These are phyloP conservation scores for Desmodesmus armatus DNA, from an alignment of 139 green algal species.

Conservation along the genomic window DNA sequence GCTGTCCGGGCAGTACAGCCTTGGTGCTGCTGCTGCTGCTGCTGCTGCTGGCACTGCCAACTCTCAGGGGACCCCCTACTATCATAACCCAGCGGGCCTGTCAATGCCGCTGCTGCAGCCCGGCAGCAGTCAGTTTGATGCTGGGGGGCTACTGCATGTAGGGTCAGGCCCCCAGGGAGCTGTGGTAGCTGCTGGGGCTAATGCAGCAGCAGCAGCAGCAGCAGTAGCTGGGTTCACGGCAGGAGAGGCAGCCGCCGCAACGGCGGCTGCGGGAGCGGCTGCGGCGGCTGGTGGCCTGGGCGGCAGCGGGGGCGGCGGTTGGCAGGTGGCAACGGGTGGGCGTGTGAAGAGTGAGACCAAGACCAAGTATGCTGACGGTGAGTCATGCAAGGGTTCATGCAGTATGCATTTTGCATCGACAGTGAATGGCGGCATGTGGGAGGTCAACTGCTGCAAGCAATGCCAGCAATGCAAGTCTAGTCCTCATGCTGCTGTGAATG, in stretches of 20 bases:
- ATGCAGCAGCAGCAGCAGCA: background rate
- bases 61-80: too few species aligned
- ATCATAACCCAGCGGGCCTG: too few species aligned
- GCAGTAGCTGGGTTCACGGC: background rate
- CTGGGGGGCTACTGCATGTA: too few species aligned
- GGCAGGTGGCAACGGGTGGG: background rate
- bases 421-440: too few species aligned
- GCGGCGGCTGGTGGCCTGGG: background rate
- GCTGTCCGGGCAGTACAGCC: background rate
- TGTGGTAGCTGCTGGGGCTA: background rate
- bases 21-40: background rate
- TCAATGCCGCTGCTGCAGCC: too few species aligned
- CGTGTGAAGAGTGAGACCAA: slow-evolving; percentile 39
- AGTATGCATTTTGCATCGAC: too few species aligned
- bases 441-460: too few species aligned
- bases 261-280: background rate
- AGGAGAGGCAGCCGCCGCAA: background rate
- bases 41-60: background rate
- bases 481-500: too few species aligned
- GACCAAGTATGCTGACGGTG: slow-evolving; percentile 47
- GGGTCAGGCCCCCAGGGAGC: too few species aligned
- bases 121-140: too few species aligned
- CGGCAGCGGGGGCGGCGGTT: background rate
- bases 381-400: too few species aligned
- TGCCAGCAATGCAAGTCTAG: too few species aligned